Evolutionary conservation across 2,329 filamentous ascomycete species (phyloP).

Genomic region (Parafenestella ontariensis): DNA sequence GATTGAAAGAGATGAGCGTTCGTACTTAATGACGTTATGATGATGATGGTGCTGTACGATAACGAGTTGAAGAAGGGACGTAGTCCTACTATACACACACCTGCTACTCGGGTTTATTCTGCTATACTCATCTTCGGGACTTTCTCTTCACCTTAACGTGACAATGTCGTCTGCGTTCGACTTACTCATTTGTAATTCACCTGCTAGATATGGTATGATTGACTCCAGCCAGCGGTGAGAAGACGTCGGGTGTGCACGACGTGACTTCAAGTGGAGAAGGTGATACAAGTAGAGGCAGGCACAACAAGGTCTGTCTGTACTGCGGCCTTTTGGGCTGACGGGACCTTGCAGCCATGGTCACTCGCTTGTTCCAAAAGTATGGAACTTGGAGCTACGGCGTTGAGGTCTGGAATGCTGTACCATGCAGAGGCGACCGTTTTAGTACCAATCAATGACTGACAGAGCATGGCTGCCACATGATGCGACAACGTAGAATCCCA

Average conservation of each 20-base stretch:
- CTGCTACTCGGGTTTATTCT: background rate
- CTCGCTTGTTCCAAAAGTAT: conserved; percentile 1
- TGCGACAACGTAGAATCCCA: background rate
- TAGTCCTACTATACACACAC: background rate
- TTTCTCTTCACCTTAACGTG: background rate
- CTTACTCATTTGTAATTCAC: background rate
- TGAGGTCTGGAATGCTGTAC: conserved; percentile 2
- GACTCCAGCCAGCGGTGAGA: background rate
- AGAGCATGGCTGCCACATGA: background rate
- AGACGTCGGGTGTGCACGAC: background rate
- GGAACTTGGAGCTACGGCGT: conserved; percentile 13
- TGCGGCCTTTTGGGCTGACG: conserved; percentile 3
- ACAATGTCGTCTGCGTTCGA: too few species aligned
- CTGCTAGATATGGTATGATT: background rate
- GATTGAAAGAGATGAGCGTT: background rate
- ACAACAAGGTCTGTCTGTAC: conserved; percentile 1
- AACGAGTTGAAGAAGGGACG: background rate
- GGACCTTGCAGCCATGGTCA: conserved; percentile 16
- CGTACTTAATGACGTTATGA: background rate
- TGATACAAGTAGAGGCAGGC: conserved; percentile 1
- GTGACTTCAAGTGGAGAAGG: background rate
- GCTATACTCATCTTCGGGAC: background rate
- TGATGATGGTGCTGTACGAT: background rate
- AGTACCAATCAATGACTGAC: background rate
- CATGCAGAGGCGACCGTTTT: background rate